Percentiles rank a stretch among this genome's conserved stretches.
These are phyloP conservation scores for Penicillium sumatraense DNA, from an alignment of 2,329 filamentous ascomycete genomes.

Conservation along the genomic window DNA sequence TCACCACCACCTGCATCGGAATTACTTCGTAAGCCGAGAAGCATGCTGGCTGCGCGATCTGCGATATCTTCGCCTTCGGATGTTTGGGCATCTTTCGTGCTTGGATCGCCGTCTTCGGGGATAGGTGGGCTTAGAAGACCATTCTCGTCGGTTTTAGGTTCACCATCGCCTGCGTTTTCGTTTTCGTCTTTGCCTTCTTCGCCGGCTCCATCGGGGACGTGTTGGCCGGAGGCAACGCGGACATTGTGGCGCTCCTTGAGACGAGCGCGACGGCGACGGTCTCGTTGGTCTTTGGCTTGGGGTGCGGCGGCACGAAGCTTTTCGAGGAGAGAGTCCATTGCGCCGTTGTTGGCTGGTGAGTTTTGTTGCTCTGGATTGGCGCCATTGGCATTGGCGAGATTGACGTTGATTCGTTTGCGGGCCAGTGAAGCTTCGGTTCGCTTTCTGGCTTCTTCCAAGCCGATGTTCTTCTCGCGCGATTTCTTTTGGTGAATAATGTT, in stretches of 20 bases:
- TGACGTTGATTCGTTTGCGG: conserved; percentile 71
- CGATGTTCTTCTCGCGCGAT: conserved; percentile 89
- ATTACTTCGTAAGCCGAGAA: conserved; percentile 79
- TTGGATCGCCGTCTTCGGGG: conserved; percentile 39
- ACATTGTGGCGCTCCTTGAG: conserved; percentile 91
- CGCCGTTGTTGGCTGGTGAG: conserved; percentile 77
- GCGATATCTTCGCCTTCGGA: conserved; percentile 74
- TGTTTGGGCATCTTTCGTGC: conserved; percentile 41
- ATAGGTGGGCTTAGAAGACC: conserved; percentile 57
- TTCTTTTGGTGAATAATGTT: conserved; percentile 55
- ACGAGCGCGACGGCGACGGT: conserved; percentile 81
- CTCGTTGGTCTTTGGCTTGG: conserved; percentile 84
- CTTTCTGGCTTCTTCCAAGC: conserved; percentile 77
- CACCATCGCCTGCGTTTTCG: conserved; percentile 39
- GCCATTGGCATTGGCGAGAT: conserved; percentile 70
- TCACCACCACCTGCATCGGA: conserved; percentile 59
- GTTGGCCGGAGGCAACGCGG: conserved; percentile 84
- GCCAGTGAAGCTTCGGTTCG: conserved; percentile 92
- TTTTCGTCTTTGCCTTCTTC: conserved; percentile 64
- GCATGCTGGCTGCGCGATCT: conserved; percentile 77
- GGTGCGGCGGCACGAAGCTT: conserved; percentile 93
- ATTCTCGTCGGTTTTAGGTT: conserved; percentile 45
- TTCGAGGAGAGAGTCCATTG: conserved; percentile 94
- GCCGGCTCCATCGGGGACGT: conserved; percentile 72
- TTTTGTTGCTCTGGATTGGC: conserved; percentile 55